Evolutionary conservation across 352 stramenopile species (phyloP), one percentile per base, ranked within the genome.

Genomic region (Sclerospora graminicola): DNA sequence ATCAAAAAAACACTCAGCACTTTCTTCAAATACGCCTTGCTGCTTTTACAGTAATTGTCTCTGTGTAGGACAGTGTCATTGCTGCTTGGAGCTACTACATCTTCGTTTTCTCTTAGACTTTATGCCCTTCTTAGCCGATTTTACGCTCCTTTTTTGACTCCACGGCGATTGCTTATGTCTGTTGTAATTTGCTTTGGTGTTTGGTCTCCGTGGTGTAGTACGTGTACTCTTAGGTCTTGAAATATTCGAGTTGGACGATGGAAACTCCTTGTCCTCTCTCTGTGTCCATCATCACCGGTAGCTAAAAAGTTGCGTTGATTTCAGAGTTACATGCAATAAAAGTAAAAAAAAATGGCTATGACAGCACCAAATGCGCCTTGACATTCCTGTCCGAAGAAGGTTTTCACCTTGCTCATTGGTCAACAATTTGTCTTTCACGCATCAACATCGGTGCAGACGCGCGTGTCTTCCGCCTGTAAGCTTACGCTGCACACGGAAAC

Each of bases 381-480:
- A 30, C 44, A 57, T 10, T 52, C 16, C 7, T 8, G 24, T 15
- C 9, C 2, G 28, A 16, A 5, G 4, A 39, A n/a, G 39, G 37
- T 41, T 62, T 24, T 54, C 45, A 19, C 11, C 43, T 19, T 53
- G 38, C 40, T 47, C 51, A n/a, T 20, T 44, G 13, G 46, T 44
- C n/a, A 59, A 47, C 0, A 19, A n/a, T 23, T 15, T 19, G 3
- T 54, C 50, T 2, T 65, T 47, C 5, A 60, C 32, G 38, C 41
- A 1, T 54, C 49, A 7, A 48, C 30, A 1, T 69, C 57, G 4
- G 6, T 51, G 24, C 28, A 42, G 0, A n/a, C 4, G 4, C 74
- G 78, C 13, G 33, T 55, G 46, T 84, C 68, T 39, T 77, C 63
- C 41, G 85, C 72, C 43, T 82, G 71, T 83, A 20, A 76, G 79